phyloP scores from a whole-genome alignment of 345 rosid species.

The Excoecaria cochinchinensis region DNA sequence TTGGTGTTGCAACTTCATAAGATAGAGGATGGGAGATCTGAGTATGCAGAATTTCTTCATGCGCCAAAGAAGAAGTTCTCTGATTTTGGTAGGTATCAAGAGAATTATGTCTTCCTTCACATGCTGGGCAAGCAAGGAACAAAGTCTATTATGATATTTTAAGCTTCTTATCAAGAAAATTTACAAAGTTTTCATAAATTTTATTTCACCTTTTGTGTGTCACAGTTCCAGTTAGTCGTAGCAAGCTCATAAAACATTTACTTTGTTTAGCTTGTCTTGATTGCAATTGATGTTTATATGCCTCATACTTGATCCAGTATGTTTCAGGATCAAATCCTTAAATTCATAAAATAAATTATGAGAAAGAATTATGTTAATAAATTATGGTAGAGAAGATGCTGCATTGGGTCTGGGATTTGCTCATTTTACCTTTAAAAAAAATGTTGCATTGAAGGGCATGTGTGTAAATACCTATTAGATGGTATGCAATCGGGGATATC shows the following conservation, averaged over 20 bases:
- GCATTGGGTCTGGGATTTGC: background rate
- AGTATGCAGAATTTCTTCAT: slow-evolving; percentile 97
- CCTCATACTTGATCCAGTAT: background rate
- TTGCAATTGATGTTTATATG: background rate
- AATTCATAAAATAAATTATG: background rate
- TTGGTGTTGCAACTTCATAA: slow-evolving; percentile 96
- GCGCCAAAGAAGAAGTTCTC: slow-evolving; percentile 72
- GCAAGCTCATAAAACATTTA: background rate
- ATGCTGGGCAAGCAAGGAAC: background rate
- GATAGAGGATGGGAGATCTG: slow-evolving; percentile 63
- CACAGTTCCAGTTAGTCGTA: background rate
- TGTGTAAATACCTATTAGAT: background rate
- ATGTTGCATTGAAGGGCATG: background rate
- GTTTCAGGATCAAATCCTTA: background rate
- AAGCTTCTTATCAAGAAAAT: background rate
- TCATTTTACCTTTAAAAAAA: background rate
- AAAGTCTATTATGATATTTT: background rate
- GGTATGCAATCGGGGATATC: background rate
- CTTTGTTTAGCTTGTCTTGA: background rate
- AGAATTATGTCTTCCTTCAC: background rate
- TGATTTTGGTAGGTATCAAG: slow-evolving; percentile 68
- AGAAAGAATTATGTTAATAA: background rate
- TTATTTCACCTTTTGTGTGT: background rate
- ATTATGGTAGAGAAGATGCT: background rate
- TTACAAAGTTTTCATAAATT: background rate